Evolutionary conservation across 768 basidiomycete species (phyloP).

Genomic region (Lactarius evosmus): DNA sequence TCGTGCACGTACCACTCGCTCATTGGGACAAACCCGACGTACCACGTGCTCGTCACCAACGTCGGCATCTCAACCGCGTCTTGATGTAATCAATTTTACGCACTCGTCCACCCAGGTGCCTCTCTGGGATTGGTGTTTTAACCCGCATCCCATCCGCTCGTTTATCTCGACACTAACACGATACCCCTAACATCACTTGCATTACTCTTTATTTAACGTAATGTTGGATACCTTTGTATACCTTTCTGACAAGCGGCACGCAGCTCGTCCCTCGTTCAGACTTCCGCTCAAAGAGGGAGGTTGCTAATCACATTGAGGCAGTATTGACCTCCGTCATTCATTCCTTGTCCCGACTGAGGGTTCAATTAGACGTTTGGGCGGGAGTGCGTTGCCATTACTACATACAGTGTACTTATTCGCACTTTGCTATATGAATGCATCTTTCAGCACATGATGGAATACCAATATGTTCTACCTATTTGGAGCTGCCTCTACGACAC

Average conservation of each 20-base stretch:
- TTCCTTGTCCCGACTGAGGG: neutral
- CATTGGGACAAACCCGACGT: neutral
- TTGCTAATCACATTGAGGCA: constrained; percentile 5
- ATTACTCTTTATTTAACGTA: neutral
- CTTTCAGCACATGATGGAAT: neutral
- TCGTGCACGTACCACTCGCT: constrained; percentile 17
- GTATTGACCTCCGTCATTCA: neutral
- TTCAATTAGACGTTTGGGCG: neutral
- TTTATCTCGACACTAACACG: constrained; percentile 22
- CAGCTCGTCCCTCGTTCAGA: neutral
- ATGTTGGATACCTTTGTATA: constrained; percentile 19
- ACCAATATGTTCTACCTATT: constrained; percentile 12
- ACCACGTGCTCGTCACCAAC: neutral
- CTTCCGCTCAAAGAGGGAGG: neutral
- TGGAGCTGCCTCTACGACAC: neutral
- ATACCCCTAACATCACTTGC: constrained; percentile 14
- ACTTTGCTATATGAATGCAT: constrained; percentile 12
- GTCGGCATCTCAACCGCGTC: constrained; percentile 21
- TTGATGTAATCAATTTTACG: constrained; percentile 2
- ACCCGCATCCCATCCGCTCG: constrained; percentile 35
- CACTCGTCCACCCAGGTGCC: neutral
- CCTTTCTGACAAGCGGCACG: neutral
- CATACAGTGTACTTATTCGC: constrained; percentile 12
- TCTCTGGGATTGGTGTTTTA: constrained; percentile 29
- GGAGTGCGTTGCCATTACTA: neutral